A percentile compares a stretch with the other conserved stretches of the same genome.
Conservation (phyloP, 441 rosid species). For the Aleurites moluccanus region DNA sequence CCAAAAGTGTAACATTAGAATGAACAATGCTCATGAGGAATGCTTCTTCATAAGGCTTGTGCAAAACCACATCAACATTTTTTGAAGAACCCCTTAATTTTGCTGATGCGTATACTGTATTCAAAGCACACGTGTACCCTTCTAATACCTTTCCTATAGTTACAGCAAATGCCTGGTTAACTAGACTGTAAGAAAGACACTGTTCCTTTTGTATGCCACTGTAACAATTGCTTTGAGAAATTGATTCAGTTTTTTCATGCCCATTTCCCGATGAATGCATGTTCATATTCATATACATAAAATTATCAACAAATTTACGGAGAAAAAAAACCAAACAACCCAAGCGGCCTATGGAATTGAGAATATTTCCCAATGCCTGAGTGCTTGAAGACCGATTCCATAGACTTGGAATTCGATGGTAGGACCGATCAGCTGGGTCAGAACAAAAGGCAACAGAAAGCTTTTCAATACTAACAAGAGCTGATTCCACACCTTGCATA, state of each 20-base stretch:
- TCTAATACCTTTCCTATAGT: slow-evolving; percentile 79
- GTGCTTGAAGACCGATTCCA: slow-evolving; percentile 83
- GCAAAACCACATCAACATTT: slow-evolving; percentile 30
- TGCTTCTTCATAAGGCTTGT: slow-evolving; percentile 40
- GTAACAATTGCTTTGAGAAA: slow-evolving; percentile 23
- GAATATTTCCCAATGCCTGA: slow-evolving; percentile 71
- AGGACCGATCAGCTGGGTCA: slow-evolving; percentile 81
- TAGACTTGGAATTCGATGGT: slow-evolving; percentile 53
- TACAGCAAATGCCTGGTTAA: slow-evolving; percentile 93
- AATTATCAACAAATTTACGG: slow-evolving; percentile 62
- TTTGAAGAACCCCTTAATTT: slow-evolving; percentile 55
- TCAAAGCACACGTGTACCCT: slow-evolving; percentile 68
- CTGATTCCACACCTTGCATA: slow-evolving; percentile 76
- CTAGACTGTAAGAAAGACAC: slow-evolving; percentile 48
- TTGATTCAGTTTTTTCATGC: slow-evolving; percentile 30
- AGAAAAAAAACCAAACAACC: slow-evolving; percentile 80
- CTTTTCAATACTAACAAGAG: slow-evolving; percentile 63
- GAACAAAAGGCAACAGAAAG: slow-evolving; percentile 66
- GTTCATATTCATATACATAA: slow-evolving; percentile 36
- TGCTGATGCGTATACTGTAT: slow-evolving; percentile 65
- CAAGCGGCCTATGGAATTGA: slow-evolving; percentile 60
- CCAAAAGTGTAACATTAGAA: slow-evolving; percentile 67
- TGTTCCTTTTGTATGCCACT: slow-evolving; percentile 27
- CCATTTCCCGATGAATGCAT: slow-evolving; percentile 22
- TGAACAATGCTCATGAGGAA: slow-evolving; percentile 71